phyloP scores from a whole-genome alignment of 2,329 filamentous ascomycete genomes.

The Calonectria leucothoes region DNA sequence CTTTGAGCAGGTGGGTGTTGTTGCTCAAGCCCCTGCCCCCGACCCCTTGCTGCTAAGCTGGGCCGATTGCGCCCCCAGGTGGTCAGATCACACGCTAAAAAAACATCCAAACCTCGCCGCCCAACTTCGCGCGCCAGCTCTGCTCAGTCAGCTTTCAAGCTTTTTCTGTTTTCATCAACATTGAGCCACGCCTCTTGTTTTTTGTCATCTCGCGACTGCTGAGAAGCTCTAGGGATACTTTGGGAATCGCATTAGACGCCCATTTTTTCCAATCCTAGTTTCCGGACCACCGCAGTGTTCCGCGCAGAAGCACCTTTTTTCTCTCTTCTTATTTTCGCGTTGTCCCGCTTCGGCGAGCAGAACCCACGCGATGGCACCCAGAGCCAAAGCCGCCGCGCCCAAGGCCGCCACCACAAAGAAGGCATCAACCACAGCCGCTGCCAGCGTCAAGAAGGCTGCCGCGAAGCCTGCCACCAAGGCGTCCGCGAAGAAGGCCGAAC shows the following conservation, averaged over 20 bases:
- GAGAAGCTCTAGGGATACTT: neutral
- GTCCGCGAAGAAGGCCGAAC: constrained; percentile 33
- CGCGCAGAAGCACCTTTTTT: constrained; percentile 9
- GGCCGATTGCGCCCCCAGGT: constrained; percentile 10
- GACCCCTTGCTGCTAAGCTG: neutral
- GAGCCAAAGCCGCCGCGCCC: constrained; percentile 41
- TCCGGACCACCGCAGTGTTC: neutral
- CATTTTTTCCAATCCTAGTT: neutral
- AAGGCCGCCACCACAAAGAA: constrained; percentile 44
- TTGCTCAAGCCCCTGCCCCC: neutral
- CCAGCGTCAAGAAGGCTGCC: constrained; percentile 37
- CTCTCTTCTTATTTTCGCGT: constrained; percentile 12
- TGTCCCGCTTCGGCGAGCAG: constrained; percentile 9
- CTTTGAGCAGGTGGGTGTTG: neutral
- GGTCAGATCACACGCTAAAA: constrained; percentile 32
- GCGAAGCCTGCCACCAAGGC: constrained; percentile 32
- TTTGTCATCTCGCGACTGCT: neutral
- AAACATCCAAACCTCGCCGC: constrained; percentile 17
- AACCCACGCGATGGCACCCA: constrained; percentile 46
- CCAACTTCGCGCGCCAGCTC: constrained; percentile 20
- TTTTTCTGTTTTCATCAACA: constrained; percentile 25
- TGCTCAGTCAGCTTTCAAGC: constrained; percentile 16
- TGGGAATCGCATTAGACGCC: neutral
- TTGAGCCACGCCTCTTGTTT: constrained; percentile 3
- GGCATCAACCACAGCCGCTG: constrained; percentile 32